A percentile compares a stretch with the other conserved stretches of the same genome.
These are phyloP conservation scores for Leccinum aurantiacum DNA, from an alignment of 768 basidiomycete species.

Conservation along the genomic window DNA sequence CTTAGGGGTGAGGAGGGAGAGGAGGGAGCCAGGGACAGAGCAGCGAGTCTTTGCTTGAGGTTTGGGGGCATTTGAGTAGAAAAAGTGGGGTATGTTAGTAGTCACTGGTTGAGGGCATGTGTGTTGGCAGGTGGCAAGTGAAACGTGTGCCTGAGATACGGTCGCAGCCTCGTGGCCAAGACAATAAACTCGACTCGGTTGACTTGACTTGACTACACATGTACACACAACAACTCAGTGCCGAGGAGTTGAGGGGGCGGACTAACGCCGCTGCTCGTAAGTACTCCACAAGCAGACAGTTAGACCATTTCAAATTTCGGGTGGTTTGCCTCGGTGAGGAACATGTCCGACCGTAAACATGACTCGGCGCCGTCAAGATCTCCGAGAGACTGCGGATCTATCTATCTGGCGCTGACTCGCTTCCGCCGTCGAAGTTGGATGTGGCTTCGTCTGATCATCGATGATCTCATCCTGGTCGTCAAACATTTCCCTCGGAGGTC, in stretches of 20 bases:
- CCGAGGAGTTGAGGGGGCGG: no score
- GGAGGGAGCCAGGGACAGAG: constrained; percentile 55
- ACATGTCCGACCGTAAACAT: background rate
- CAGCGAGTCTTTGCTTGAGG: constrained; percentile 67
- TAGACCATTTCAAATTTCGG: background rate
- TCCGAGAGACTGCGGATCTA: background rate
- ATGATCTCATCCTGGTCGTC: background rate
- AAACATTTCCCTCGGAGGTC: background rate
- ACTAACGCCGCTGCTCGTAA: no score
- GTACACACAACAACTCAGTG: background rate
- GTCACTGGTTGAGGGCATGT: constrained; percentile 11
- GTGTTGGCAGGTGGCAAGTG: constrained; percentile 1
- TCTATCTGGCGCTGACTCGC: background rate
- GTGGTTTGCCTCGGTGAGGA: no score
- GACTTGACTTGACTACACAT: constrained; percentile 3
- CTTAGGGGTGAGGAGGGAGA: constrained; percentile 42
- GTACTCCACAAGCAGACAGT: background rate
- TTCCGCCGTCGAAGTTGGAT: background rate
- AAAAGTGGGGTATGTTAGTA: background rate
- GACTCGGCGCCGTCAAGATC: no score
- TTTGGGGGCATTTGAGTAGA: constrained; percentile 35
- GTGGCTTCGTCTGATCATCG: background rate
- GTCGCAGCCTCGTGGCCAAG: background rate
- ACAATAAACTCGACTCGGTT: background rate
- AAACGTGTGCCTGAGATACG: background rate